These are phyloP conservation scores for Durusdinium trenchii DNA, from an alignment of 73 alveolate genomes.

Conservation along the genomic window DNA sequence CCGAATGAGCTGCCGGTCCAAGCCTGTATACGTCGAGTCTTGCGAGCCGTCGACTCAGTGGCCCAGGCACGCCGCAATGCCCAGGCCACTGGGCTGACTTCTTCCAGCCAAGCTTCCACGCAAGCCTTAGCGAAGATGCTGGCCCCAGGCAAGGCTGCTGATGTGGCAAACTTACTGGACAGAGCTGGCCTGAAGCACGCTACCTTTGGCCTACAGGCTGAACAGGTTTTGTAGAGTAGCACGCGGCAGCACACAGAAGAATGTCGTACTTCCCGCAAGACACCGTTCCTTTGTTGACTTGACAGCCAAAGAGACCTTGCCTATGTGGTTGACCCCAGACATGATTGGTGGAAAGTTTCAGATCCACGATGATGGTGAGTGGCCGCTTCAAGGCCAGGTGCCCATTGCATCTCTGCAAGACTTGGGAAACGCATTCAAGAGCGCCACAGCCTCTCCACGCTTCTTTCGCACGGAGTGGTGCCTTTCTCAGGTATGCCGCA, in stretches of 20 bases:
- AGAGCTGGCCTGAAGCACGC: neutral
- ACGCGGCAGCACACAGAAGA: neutral
- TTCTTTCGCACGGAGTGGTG: neutral
- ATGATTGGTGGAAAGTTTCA: conserved; percentile 3
- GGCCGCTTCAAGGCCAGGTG: neutral
- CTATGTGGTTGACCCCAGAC: conserved; percentile 40
- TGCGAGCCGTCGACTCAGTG: conserved; percentile 10
- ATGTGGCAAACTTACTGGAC: neutral
- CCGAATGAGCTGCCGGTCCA: neutral
- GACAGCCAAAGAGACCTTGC: neutral
- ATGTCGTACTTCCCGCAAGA: neutral
- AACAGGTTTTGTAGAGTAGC: neutral
- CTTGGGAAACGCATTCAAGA: neutral
- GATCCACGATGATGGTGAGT: neutral
- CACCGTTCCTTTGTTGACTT: neutral
- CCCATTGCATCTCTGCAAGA: neutral
- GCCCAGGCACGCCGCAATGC: neutral
- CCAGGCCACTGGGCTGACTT: neutral
- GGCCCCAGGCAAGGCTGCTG: neutral
- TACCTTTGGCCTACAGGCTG: conserved; percentile 8
- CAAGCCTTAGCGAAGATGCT: conserved; percentile 9
- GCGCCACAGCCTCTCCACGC: neutral
- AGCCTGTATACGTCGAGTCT: neutral
- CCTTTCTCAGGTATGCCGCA: neutral
- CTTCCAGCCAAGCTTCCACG: neutral